Conservation (phyloP, 768 basidiomycete species). For the Rhodotorula babjevae region DNA sequence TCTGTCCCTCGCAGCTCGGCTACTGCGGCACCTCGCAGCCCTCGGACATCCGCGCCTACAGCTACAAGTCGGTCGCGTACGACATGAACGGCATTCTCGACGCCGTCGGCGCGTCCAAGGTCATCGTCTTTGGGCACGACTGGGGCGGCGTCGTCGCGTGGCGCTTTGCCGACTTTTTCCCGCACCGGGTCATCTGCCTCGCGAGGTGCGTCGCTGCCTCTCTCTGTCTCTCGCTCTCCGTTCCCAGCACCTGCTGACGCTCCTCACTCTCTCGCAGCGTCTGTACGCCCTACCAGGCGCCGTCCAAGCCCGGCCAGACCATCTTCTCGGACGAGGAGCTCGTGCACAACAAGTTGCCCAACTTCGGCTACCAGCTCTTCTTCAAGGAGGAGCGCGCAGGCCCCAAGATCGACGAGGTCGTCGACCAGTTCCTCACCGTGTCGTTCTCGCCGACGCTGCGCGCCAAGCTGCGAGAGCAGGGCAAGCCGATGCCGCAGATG, state of each 20-base stretch:
- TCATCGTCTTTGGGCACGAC: conserved; percentile 35
- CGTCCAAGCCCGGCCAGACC: conserved; percentile 2
- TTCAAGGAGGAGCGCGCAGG: conserved; percentile 9
- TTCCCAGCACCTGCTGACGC: no score
- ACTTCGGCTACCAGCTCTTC: conserved; percentile 38
- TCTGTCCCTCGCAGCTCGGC: conserved; percentile 28
- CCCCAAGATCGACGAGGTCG: conserved; percentile 14
- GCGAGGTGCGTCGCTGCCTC: no score
- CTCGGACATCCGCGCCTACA: conserved; percentile 7
- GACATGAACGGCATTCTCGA: conserved; percentile 29
- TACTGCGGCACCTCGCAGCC: conserved; percentile 17
- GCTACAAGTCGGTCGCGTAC: conserved; percentile 22
- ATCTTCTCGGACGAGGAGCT: conserved; percentile 11
- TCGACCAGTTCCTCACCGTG: conserved; percentile 10
- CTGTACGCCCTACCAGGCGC: conserved; percentile 34
- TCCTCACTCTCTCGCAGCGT: no score
- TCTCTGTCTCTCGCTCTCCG: no score
- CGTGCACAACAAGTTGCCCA: conserved; percentile 21
- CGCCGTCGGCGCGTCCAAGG: conserved; percentile 16
- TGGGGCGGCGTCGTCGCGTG: conserved; percentile 40
- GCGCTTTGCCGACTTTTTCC: conserved; percentile 35
- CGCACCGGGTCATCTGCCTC: conserved; percentile 25
- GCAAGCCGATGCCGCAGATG: conserved; percentile 2
- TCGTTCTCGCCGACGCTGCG: conserved; percentile 3
- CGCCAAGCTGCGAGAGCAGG: not conserved